Base-by-base conservation (phyloP, 306 rosid genomes). In the Prinsepia uniflora region DNA sequence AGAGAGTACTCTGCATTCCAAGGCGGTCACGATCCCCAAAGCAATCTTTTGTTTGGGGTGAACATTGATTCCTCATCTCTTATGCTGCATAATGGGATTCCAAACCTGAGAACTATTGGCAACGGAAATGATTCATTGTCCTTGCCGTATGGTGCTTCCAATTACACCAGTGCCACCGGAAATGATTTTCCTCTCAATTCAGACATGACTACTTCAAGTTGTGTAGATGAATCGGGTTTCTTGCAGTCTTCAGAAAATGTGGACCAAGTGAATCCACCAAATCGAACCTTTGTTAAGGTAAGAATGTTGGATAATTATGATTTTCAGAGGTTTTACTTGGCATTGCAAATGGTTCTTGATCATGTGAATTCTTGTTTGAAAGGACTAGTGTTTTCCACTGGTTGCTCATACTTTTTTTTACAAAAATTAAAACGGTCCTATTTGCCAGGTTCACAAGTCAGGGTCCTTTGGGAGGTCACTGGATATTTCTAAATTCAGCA, bases 271-370 rank as follows among this genome's bases (percentile, higher is more conserved):
- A 82, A 85, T 72, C 1, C 30, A 24, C 82, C 72, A 56, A 82
- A 74, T 65, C 65, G 89, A 65, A 86, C 90, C 89, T 91, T 91
- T 79, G 97, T 91, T 67, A 91, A 91, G 97, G 96, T 88, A 80
- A 67, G 41, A 39, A 24, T 24, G 0, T 10, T 18, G 14, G 43
- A 30, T 13, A 30, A 44, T 67, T 60, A 8, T 70, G 12, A 10
- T 48, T 36, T 30, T 10, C 0, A 0, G 4, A 6, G 22, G 11
- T 46, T 45, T 36, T 15, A 18, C 7, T 34, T 47, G 34, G n/a
- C 36, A 39, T 3, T 30, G 8, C 17, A 14, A 43, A 45, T 22
- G 74, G 56, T 14, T 13, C 6, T 6, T 36, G 20, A n/a, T 62
- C 59, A 34, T 24, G 34, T 49, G 43, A 48, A 11, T 48, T 12